Evolutionary conservation across 1,284 basidiomycete species (phyloP), one percentile per base, ranked within the genome.

Genomic region (Rhodotorula sp.): DNA sequence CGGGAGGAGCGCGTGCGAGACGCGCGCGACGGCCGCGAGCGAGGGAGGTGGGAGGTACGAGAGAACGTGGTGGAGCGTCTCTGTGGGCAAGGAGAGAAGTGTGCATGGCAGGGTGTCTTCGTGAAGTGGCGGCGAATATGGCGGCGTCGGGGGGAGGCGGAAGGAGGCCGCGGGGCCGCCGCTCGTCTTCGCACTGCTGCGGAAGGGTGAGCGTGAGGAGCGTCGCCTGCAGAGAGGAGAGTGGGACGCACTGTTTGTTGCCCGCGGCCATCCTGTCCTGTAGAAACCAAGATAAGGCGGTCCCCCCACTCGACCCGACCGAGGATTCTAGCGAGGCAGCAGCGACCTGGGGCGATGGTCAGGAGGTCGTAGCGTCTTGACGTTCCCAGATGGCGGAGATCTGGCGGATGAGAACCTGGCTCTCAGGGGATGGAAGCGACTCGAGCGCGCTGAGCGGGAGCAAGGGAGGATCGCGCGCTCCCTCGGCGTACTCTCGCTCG

Each of bases 21-120:
- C 8, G 32, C 50, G 55, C 46, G 59, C 48, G 55, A 39, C 51
- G 34, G 22, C 22, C 48, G 69, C 61, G 69, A 70, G 69, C 3
- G 69, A 46, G 32, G 51, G 25, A 0, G 53, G 48, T 2, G 54
- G 41, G 59, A 70, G 55, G 50, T 34, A 27, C 37, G 56, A 36
- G 39, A 70, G 55, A 54, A 70, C 37, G 29, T 22, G 41, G 37
- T 39, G 32, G 59, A 66, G 46, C 39, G 65, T 60, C 57, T 70
- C 69, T 32, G 46, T 58, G 2, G 69, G 69, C 3, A 70, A 60
- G 29, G 64, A 62, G 25, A 32, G 22, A 22, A 70, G 56, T 1
- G 32, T 37, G 34, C 32, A 22, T 9, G 34, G 32, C 15, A 27
- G 7, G 5, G 27, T 5, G 36, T 27, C 19, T 8, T 37, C 2